Base-by-base conservation (phyloP, 148 eudicot species). In the Cornus kousa region DNA sequence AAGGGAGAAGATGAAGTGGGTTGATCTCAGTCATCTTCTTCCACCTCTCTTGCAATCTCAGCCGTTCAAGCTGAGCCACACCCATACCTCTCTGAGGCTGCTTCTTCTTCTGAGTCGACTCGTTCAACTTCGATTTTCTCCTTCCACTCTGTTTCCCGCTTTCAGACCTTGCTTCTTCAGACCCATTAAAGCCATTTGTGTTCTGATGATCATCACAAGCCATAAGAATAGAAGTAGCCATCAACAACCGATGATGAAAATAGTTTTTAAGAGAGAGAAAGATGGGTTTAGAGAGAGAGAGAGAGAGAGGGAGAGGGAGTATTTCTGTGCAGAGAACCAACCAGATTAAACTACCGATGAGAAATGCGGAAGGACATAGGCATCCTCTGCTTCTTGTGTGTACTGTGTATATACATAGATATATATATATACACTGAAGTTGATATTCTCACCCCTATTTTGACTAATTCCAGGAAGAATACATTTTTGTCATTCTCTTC, bases 71-170 rank as follows among this genome's bases (percentile, higher is more conserved):
- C 80, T 88, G 86, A 33, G 82, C 95, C 57, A 93, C 95, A 0
- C 97, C 95, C 91, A 91, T 87, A 0, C 97, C 97, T 78, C 97
- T 85, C 77, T 74, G 83, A 1, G 85, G 81, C 66, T 66, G 71
- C 57, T 90, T 92, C 39, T 86, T 86, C 73, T 82, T 73, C 67
- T 75, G 77, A 4, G 55, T 53, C 55, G 72, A 13, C 28, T 83
- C 84, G 62, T 31, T 86, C 2, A 65, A 2, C 39, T 78, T 82
- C 68, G 72, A 5, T 78, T 76, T 85, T 62, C 80, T 80, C 28
- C 89, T 82, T 33, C 83, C 73, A 19, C 76, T 48, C 24, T 69
- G 71, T 46, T 78, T 57, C 22, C 24, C 37, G 5, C 46, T 66
- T 12, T 67, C 73, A 7, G 71, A 43, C 71, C 46, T 72, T 17